Conservation (phyloP, 2,329 filamentous ascomycete species). For the Colletotrichum sp. region DNA sequence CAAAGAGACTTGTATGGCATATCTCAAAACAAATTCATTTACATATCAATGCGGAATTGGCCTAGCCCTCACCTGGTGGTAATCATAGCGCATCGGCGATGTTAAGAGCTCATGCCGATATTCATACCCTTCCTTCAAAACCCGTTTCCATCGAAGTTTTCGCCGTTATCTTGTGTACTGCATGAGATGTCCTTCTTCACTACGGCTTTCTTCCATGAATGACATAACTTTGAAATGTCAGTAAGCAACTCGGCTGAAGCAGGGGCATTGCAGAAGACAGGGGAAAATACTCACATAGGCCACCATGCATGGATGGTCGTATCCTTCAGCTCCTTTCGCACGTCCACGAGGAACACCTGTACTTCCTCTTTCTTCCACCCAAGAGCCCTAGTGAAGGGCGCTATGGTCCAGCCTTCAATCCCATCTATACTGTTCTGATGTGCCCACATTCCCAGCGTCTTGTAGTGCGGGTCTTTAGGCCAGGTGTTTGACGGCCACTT, state of each 20-base stretch:
- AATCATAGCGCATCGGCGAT: not conserved
- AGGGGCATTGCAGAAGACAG: not conserved
- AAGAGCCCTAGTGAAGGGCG: conserved; percentile 35
- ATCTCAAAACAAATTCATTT: not conserved
- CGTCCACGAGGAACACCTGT: conserved; percentile 36
- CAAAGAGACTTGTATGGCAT: not conserved
- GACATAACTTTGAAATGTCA: not conserved
- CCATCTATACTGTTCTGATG: conserved; percentile 36
- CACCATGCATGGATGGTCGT: conserved; percentile 39
- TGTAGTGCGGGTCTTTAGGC: conserved; percentile 55
- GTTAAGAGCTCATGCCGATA: not conserved
- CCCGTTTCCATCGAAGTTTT: not conserved
- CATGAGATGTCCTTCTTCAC: not conserved
- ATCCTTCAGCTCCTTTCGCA: conserved; percentile 37
- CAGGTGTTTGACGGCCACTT: conserved; percentile 58
- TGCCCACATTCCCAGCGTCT: conserved; percentile 50
- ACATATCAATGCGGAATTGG: not conserved
- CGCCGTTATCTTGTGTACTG: not conserved
- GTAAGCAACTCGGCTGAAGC: not conserved
- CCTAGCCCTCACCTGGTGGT: not conserved
- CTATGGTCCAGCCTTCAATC: conserved; percentile 40
- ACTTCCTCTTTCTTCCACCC: conserved; percentile 37
- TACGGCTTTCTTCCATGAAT: not conserved
- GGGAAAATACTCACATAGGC: conserved; percentile 35
- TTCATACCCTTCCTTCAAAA: not conserved